A percentile compares a stretch with the other conserved stretches of the same genome.
Evolutionary conservation across 106 monocot species (phyloP).

Genomic region (Apostasia shenzhenica): DNA sequence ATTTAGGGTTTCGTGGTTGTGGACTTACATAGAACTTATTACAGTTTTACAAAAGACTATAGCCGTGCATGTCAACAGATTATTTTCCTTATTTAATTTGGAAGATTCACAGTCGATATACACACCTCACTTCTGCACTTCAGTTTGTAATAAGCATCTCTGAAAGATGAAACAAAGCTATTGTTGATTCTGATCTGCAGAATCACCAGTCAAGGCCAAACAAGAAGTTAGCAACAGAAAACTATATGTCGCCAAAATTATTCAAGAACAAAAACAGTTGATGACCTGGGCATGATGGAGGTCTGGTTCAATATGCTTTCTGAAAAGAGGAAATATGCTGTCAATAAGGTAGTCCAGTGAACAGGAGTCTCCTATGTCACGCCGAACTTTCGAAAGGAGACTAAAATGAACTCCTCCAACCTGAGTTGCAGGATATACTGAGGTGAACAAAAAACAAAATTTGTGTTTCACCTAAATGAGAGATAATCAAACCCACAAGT

Average conservation of each 20-base stretch:
- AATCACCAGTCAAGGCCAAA: slow-evolving; percentile 1
- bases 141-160: slow-evolving; percentile 90
- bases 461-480: neutral
- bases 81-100: neutral
- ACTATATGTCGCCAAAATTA: neutral
- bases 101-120: slow-evolving; percentile 7
- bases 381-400: slow-evolving; percentile 89
- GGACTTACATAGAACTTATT: neutral
- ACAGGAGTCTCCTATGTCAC: slow-evolving; percentile 96
- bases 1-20: neutral
- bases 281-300: slow-evolving; percentile 95
- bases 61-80: neutral
- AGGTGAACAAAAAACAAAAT: slow-evolving; percentile 3
- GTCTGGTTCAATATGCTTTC: slow-evolving; percentile 96
- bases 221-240: slow-evolving; percentile 2
- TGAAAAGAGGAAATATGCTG: slow-evolving; percentile 95
- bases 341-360: slow-evolving; percentile 94
- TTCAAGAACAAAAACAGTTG: neutral
- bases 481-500: neutral
- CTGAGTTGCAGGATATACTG: slow-evolving; percentile 26
- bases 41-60: neutral
- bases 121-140: slow-evolving; percentile 93
- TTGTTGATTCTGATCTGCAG: slow-evolving; percentile 94
- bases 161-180: slow-evolving; percentile 97
- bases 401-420: slow-evolving; percentile 99